These are phyloP conservation scores for Metschnikowia continentalis DNA, from an alignment of 805 yeast species.

Conservation along the genomic window DNA sequence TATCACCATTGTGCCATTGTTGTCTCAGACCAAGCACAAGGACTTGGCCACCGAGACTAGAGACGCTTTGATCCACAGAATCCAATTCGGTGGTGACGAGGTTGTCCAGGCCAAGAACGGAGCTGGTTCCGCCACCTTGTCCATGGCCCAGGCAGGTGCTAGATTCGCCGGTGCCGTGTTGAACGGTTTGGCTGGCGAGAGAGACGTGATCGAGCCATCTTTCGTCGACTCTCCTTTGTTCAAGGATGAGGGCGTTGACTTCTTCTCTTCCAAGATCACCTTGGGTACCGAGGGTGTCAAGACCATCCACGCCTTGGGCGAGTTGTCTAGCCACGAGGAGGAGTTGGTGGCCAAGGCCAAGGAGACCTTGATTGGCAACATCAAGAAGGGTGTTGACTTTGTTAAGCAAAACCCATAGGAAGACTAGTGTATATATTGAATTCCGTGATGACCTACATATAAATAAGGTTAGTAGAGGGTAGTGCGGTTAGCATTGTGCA, in stretches of 20 bases:
- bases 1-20: constrained; percentile 88
- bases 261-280: constrained; percentile 93
- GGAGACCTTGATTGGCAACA: constrained; percentile 86
- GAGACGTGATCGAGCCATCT: constrained; percentile 61
- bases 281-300: constrained; percentile 89
- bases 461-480: no score
- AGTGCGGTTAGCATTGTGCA: neutral
- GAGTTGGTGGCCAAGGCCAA: constrained; percentile 77
- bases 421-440: neutral
- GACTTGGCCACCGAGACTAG: constrained; percentile 56
- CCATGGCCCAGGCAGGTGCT: constrained; percentile 92
- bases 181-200: constrained; percentile 60
- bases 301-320: constrained; percentile 74
- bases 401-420: constrained; percentile 64
- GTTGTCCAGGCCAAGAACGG: constrained; percentile 92
- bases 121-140: constrained; percentile 88
- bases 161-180: constrained; percentile 64
- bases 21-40: constrained; percentile 77
- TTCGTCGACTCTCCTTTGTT: constrained; percentile 79
- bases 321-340: constrained; percentile 73
- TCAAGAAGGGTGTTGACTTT: constrained; percentile 89
- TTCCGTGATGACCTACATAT: neutral
- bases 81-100: constrained; percentile 96
- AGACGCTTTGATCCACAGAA: constrained; percentile 73
- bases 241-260: constrained; percentile 87